Conservation (phyloP, 164 flowering plant species). For the Kalanchoe fedtschenkoi region DNA sequence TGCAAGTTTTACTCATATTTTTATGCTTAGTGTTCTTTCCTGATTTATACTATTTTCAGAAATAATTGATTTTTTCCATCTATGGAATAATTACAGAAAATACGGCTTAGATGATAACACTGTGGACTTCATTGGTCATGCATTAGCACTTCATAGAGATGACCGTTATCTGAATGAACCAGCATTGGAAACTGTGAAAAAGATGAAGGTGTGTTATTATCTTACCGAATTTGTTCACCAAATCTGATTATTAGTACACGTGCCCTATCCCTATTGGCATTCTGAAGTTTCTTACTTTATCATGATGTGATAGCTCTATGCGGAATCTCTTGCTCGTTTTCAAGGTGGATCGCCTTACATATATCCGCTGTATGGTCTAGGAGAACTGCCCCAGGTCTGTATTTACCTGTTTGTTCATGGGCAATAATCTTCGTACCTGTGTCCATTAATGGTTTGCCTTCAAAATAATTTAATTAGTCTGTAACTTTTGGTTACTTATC, state of each 20-base stretch:
- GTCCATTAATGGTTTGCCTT: neutral
- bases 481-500: constrained; percentile 3
- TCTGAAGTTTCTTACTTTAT: constrained; percentile 6
- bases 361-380: constrained; percentile 87
- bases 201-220: constrained; percentile 61
- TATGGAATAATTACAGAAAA: constrained; percentile 37
- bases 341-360: constrained; percentile 98
- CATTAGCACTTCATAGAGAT: constrained; percentile 85
- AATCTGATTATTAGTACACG: neutral
- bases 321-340: constrained; percentile 90
- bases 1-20: neutral
- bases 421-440: neutral
- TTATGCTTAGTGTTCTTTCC: neutral
- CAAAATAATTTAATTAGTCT: neutral
- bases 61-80: neutral
- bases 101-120: constrained; percentile 94
- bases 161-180: constrained; percentile 74
- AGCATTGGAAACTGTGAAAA: constrained; percentile 81
- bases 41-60: neutral
- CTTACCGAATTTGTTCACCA: neutral
- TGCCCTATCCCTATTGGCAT: neutral
- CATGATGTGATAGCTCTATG: constrained; percentile 48
- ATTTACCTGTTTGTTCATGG: constrained; percentile 5
- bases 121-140: constrained; percentile 81
- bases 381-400: constrained; percentile 91